Base-by-base conservation (phyloP, 2,329 filamentous ascomycete genomes). In the Paecilomyces sp. region DNA sequence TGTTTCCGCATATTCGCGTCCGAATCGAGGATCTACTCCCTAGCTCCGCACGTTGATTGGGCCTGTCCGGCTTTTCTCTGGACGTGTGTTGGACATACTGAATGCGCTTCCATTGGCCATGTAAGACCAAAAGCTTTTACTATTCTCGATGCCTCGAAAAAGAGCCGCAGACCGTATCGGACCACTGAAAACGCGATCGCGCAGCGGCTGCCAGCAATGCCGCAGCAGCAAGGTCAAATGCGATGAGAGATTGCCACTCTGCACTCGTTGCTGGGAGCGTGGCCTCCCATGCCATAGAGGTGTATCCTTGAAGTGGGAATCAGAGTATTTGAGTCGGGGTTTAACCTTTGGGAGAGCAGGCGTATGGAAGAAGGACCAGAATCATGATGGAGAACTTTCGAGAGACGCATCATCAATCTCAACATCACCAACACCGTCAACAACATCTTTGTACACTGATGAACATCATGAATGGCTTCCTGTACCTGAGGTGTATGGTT, bases 301-400 rank as follows among this genome's bases (percentile, higher is more conserved):
- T 9, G 41, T 61, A 15, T 54, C 55, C 33, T 57, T 75, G 12
- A 75, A 74, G 65, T 75, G 73, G 73, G 68, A 75, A 61, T 71
- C 71, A 2, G 77, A 79, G 58, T 79, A 76, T 61, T 64, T 63
- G 57, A 74, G 68, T 57, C 74, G 73, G 8, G 77, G 76, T 11
- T 63, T 76, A 57, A 76, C 77, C 4, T 79, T 79, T 65, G 77
- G 77, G 3, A 68, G 76, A 57, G 67, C 74, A 25, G 76, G 77
- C 36, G 70, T 77, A 36, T 78, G 77, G 76, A 75, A 66, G 58
- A 75, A 75, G 61, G 57, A 61, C 50, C 63, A 56, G 31, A 62
- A 50, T 41, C 63, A 30, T 61, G 61, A 63, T 68, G 56, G 59
- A 57, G 34, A 58, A 60, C 12, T 58, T 59, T 12, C 62, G 63